phyloP scores from a whole-genome alignment of 495 filamentous ascomycete species.

The Mytilinidion resinicola region DNA sequence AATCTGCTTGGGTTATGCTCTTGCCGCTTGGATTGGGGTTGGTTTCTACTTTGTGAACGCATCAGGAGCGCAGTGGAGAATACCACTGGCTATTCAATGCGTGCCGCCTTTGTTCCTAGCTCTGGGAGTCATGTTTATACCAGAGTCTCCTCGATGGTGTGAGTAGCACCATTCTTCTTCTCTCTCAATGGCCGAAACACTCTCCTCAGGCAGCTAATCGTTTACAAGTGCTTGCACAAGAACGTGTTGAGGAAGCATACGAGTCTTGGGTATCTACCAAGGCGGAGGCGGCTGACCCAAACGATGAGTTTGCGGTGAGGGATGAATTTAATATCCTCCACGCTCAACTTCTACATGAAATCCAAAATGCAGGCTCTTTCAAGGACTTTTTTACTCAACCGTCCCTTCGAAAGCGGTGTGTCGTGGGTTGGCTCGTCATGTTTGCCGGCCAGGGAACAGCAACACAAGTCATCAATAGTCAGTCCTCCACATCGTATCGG shows the following conservation, averaged over 20 bases:
- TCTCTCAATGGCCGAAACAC: too few relatives aligned
- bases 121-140: constrained; percentile 1
- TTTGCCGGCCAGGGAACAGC: too few relatives aligned
- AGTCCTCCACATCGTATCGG: too few relatives aligned
- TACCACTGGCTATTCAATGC: constrained; percentile 7
- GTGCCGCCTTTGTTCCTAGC: background rate
- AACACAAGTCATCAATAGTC: too few relatives aligned
- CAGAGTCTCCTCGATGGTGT: constrained; percentile 9
- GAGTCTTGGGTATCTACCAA: background rate
- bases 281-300: background rate
- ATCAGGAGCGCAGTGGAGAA: constrained; percentile 1
- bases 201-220: background rate
- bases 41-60: constrained; percentile 5
- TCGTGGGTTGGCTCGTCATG: too few relatives aligned
- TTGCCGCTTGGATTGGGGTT: constrained; percentile 2
- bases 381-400: too few relatives aligned
- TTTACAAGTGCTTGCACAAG: background rate
- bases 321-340: background rate
- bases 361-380: too few relatives aligned
- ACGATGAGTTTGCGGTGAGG: constrained; percentile 4
- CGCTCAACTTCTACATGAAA: background rate
- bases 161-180: too few relatives aligned
- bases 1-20: constrained; percentile 4
- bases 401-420: too few relatives aligned
- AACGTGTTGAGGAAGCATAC: background rate